A percentile compares a stretch with the other conserved stretches of the same genome.
Evolutionary conservation across 331 rosid genomes (phyloP).

Genomic region (Erythrophleum ivorense): DNA sequence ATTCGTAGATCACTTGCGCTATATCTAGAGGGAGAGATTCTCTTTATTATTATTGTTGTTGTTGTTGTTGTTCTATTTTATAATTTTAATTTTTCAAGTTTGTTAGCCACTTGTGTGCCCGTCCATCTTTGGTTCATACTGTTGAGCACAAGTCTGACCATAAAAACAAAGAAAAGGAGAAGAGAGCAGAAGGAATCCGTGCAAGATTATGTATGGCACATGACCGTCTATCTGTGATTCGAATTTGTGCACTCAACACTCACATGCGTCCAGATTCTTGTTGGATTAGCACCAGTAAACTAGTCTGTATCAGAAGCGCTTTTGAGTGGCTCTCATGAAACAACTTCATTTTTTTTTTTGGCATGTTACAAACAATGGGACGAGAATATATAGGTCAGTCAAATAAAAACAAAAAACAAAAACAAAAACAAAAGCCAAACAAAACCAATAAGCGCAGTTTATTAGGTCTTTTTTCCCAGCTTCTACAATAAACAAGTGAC

Average conservation of each 20-base stretch:
- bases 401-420: too few species aligned
- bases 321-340: not conserved
- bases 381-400: too few species aligned
- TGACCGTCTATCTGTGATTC: not conserved
- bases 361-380: too few species aligned
- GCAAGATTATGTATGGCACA: not conserved
- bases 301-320: not conserved
- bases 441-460: too few species aligned
- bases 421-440: too few species aligned
- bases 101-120: not conserved
- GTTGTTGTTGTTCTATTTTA: too few species aligned
- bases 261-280: not conserved
- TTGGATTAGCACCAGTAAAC: not conserved
- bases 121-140: not conserved
- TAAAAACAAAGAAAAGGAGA: not conserved
- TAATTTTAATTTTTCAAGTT: too few species aligned
- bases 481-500: too few species aligned
- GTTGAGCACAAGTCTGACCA: slow-evolving; percentile 8
- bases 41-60: too few species aligned
- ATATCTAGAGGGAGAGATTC: too few species aligned
- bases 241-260: not conserved
- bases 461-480: too few species aligned
- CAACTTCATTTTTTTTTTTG: not conserved
- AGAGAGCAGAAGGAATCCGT: slow-evolving; percentile 11
- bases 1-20: too few species aligned